Evolutionary conservation across 2,329 filamentous ascomycete genomes (phyloP), one percentile per base, ranked within the genome.

Genomic region (Macrophomina tecta): DNA sequence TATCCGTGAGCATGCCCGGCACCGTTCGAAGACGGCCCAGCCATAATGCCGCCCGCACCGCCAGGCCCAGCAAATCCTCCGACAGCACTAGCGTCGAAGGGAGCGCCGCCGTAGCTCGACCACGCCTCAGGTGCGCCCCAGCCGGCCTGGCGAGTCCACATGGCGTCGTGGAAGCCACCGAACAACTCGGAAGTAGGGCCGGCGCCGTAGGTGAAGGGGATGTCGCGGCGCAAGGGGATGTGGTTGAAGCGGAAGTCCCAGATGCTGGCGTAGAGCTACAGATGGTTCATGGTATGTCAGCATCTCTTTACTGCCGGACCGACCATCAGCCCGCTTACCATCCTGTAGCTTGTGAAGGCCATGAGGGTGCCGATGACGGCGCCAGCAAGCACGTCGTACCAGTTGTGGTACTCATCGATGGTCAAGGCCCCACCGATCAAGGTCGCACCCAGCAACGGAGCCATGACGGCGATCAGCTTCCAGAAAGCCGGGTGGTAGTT

Each of bases 401-500:
- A 91, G 78, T 92, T 89, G 78, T 93, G 90, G 74, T 58, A 69
- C 74, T 91, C 87, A 70, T 92, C 80, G 66, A 92, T 91, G 0
- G 89, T 91, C 9, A 92, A 79, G 0, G 89, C 86, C 5, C 90
- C 90, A 1, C 85, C 89, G 51, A 93, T 91, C 2, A 93, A 80
- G 2, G 82, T 83, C 0, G 90, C 90, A 2, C 87, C 89, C 0
- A 93, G 85, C 2, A 93, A 78, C 0, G 91, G 90, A 0, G 86
- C 83, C 72, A 90, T 90, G 30, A 87, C 80, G 16, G 82, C 84
- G 38, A 90, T 81, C 12, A 92, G 78, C 79, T 92, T 92, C 90
- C 90, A 92, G 84, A 91, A 87, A 12, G 87, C 82, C 0, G 90
- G 87, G 73, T 92, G 90, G 75, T 90, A 90, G 81, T 91, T 90